These are phyloP conservation scores for Malus hybrid DNA, from an alignment of 331 rosid species.

Conservation along the genomic window DNA sequence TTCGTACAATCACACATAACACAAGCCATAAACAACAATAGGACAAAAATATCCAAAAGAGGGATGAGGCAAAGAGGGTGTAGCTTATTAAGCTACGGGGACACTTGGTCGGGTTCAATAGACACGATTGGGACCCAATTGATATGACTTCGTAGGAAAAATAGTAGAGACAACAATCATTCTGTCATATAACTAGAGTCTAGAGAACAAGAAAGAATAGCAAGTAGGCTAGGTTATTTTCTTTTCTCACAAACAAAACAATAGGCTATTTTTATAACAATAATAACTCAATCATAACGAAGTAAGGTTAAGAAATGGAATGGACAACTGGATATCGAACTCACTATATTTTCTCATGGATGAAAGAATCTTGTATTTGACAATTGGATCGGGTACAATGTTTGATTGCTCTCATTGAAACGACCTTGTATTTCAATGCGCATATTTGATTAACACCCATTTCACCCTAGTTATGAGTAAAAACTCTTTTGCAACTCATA, in stretches of 20 bases:
- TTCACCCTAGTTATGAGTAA: neutral
- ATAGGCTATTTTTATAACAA: neutral
- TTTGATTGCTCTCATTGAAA: neutral
- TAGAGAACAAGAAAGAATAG: conserved; percentile 3
- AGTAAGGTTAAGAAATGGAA: neutral
- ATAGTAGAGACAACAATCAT: neutral
- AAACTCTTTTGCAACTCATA: too few relatives aligned
- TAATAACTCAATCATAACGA: neutral
- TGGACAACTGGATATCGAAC: neutral
- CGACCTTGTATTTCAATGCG: neutral
- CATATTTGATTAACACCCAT: neutral
- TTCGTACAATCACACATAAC: neutral
- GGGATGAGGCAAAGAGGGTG: neutral
- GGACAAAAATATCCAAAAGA: neutral
- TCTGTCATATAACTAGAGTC: neutral
- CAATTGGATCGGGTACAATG: neutral
- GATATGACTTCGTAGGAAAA: neutral
- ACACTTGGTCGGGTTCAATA: neutral
- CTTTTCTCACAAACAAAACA: neutral
- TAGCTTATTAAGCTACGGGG: neutral
- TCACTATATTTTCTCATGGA: too few relatives aligned
- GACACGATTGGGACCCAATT: conserved; percentile 5
- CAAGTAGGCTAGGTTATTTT: neutral
- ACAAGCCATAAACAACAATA: neutral
- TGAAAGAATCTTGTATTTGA: too few relatives aligned